Conservation (phyloP, 1,139 yeast species). For the Geotrichum histeridarum region DNA sequence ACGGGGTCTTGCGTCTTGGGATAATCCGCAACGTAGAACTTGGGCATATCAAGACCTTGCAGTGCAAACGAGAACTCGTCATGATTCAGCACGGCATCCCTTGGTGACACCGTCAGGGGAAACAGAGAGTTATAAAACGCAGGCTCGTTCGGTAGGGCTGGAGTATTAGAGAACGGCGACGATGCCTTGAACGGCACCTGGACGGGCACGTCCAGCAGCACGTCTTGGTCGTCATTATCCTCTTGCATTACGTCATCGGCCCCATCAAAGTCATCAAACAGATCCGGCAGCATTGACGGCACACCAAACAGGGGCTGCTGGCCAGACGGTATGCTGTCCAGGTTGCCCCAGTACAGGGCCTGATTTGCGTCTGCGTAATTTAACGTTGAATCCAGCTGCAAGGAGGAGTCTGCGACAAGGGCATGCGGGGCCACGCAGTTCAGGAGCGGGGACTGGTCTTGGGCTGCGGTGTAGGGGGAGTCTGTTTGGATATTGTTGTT, state of each 20-base stretch:
- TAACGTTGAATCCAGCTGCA: neutral
- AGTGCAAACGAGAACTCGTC: neutral
- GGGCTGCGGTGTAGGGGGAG: neutral
- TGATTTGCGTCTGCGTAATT: neutral
- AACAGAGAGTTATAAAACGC: neutral
- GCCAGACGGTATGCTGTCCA: neutral
- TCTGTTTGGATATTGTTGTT: neutral
- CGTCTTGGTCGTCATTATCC: neutral
- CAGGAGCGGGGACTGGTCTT: neutral
- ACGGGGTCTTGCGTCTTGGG: neutral
- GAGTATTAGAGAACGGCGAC: neutral
- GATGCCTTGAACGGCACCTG: constrained; percentile 4
- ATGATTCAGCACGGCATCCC: constrained; percentile 1
- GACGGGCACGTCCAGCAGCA: constrained; percentile 1
- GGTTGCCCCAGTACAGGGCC: neutral
- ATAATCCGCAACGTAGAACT: neutral
- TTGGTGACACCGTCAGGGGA: constrained; percentile 3
- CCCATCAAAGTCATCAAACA: neutral
- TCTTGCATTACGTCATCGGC: neutral
- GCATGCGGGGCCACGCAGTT: neutral
- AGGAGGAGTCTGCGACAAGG: neutral
- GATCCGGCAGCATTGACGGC: neutral
- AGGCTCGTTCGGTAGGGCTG: neutral
- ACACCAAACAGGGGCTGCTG: neutral
- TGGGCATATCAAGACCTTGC: neutral